Conservation (phyloP, 140 eudicot species). For the Bidens hawaiensis region DNA sequence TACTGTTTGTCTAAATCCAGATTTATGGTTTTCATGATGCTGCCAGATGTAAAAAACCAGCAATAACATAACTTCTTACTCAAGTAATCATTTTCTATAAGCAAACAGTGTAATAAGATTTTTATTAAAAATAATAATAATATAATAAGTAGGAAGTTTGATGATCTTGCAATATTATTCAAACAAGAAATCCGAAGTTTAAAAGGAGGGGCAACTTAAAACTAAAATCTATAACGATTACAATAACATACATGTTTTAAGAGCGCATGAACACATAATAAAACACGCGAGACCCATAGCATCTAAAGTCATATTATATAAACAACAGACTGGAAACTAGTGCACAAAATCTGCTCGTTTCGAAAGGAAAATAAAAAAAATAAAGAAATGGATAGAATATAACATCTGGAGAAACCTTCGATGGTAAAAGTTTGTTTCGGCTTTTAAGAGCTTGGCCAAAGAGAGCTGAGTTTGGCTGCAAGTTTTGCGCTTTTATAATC, state of each 20-base stretch:
- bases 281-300: conserved; percentile 18
- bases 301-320: conserved; percentile 15
- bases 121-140: no score
- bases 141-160: not conserved
- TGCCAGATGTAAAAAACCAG: not conserved
- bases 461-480: conserved; percentile 76
- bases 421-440: conserved; percentile 6
- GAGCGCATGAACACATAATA: no score
- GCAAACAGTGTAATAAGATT: no score
- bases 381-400: conserved; percentile 3
- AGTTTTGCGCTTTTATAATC: conserved; percentile 97
- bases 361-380: not conserved
- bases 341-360: conserved; percentile 18
- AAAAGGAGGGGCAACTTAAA: no score
- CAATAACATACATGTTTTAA: conserved; percentile 13
- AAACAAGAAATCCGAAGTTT: not conserved
- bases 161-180: not conserved
- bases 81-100: not conserved
- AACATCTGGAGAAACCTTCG: not conserved
- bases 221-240: conserved; percentile 22
- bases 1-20: no score
- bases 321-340: conserved; percentile 19
- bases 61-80: not conserved
- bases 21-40: not conserved
- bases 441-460: conserved; percentile 51